phyloP scores from a whole-genome alignment of 73 alveolate species.

The Tetrahymena thermophila region DNA sequence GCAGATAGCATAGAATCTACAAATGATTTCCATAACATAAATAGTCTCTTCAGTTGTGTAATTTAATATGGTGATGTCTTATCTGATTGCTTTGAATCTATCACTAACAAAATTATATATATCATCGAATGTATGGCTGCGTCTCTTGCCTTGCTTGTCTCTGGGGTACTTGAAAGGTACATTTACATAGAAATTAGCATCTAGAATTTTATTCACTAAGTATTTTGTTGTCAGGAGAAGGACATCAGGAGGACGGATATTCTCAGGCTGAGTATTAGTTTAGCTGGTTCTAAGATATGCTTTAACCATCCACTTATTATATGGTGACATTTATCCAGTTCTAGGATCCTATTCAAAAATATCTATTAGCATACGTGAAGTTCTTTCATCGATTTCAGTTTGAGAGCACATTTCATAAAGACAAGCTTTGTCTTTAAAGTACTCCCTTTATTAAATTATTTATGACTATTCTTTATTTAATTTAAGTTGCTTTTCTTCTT shows the following conservation, averaged over 20 bases:
- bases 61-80: not conserved
- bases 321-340: slow-evolving; percentile 6
- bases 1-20: not conserved
- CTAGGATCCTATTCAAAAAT: slow-evolving; percentile 39
- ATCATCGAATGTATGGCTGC: not conserved
- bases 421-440: slow-evolving; percentile 1
- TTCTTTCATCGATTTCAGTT: slow-evolving; percentile 33
- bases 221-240: slow-evolving; percentile 13
- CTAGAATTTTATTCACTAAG: not conserved
- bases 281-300: not conserved
- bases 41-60: not conserved
- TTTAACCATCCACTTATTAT: slow-evolving; percentile 5
- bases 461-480: not conserved
- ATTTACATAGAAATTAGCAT: slow-evolving; percentile 19
- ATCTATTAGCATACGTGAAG: not conserved
- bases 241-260: slow-evolving; percentile 38
- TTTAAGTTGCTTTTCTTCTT: not conserved
- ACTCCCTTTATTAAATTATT: not conserved
- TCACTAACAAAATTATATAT: not conserved
- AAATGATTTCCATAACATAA: not conserved
- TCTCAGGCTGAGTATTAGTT: not conserved
- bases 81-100: not conserved
- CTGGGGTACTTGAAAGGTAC: not conserved
- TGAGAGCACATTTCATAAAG: slow-evolving; percentile 26
- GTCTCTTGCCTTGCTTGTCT: not conserved